Conservation (phyloP, 768 basidiomycete genomes). For the Sarcomyxa edulis region DNA sequence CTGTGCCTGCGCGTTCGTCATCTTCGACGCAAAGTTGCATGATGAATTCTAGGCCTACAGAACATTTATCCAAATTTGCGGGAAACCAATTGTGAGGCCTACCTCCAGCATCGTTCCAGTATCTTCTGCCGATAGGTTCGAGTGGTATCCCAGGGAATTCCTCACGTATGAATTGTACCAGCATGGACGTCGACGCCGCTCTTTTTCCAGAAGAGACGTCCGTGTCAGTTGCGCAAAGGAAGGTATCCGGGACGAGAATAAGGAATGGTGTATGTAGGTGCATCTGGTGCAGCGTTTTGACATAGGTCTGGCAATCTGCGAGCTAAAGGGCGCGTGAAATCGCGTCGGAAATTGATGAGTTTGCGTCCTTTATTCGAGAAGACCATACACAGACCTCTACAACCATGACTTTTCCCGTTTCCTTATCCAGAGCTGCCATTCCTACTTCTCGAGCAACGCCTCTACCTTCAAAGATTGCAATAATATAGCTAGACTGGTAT, state of each 20-base stretch:
- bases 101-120: conserved; percentile 86
- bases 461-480: conserved; percentile 72
- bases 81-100: conserved; percentile 7
- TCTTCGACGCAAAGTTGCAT: conserved; percentile 75
- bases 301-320: conserved; percentile 83
- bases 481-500: conserved; percentile 56
- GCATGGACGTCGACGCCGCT: conserved; percentile 44
- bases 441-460: conserved; percentile 83
- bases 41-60: conserved; percentile 71
- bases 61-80: not conserved
- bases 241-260: conserved; percentile 81
- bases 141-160: conserved; percentile 67
- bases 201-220: conserved; percentile 39
- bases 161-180: conserved; percentile 69
- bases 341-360: too few relatives aligned
- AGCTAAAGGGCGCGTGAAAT: too few relatives aligned
- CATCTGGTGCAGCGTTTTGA: conserved; percentile 85
- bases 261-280: conserved; percentile 66
- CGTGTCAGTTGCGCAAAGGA: conserved; percentile 53
- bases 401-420: conserved; percentile 69
- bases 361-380: conserved; percentile 2
- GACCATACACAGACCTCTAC: conserved; percentile 57
- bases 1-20: conserved; percentile 74
- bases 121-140: conserved; percentile 69
- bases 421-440: conserved; percentile 78